Evolutionary conservation across 2,329 filamentous ascomycete species (phyloP), one percentile per base, ranked within the genome.

Genomic region (Cladorrhinum sp.): DNA sequence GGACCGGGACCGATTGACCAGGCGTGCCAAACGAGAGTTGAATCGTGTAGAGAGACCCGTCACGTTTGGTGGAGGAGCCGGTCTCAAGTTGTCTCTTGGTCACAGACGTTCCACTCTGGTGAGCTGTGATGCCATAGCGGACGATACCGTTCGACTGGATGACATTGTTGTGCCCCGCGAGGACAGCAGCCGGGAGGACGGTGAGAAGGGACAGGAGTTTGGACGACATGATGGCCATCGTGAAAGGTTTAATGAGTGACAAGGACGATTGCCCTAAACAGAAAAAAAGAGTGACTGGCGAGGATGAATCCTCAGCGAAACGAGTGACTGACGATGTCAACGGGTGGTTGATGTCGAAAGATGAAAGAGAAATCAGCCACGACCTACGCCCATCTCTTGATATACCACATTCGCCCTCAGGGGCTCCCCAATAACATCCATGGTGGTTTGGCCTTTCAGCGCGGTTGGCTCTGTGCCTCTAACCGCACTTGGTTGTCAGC

Each of bases 1-100:
- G 55, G 22, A 68, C 59, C 2, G 65, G 62, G 2, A 66, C 65
- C 3, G 29, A 54, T 38, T 68, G 66, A 24, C 62, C 62, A 5
- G 66, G 66, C 8, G 65, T 65, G 23, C 66, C 66, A 9, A 68
- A 50, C 16, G 4, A 27, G 18, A 65, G 10, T 32, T 55, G 49
- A 24, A 65, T 58, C 4, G 61, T 65, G 57, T 67, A 67, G 3
- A 62, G 20, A 18, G 55, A 61, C 0, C 65, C 65, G 0, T 58
- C 60, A 1, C 9, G 58, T 24, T 48, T n/a, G 13, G 32, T 54
- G 25, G 49, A 29, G 13, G 54, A 48, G 25, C 41, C 54, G 12
- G 61, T 53, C 5, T 36, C 38, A 23, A 51, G 27, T 36, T 66
- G 65, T 16, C 65, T 58, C 60, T 64, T 66, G 29, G 58, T 48